Evolutionary conservation across 1,284 basidiomycete genomes (phyloP), one percentile per base, ranked within the genome.

Genomic region (Ceratobasidium sp.): DNA sequence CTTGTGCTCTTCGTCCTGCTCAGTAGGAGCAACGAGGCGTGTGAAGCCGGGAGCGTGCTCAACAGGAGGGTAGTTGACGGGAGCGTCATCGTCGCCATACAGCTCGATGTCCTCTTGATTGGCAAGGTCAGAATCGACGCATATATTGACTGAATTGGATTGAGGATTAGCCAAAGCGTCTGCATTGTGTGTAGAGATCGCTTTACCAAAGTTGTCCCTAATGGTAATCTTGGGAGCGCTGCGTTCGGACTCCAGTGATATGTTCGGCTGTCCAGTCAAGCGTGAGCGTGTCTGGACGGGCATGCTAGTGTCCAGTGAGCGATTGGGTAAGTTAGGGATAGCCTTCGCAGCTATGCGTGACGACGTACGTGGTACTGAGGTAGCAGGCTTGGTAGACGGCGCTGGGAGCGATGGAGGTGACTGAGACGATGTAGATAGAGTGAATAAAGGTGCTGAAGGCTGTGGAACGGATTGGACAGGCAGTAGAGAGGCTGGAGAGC

Each of bases 201-300:
- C 28, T 28, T 55, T 30, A 55, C 54, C 54, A 30, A 30, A 30
- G 26, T 55, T 13, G 54, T 55, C 54, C 3, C 28, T 26, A 13
- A 55, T 32, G 28, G 54, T 55, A 13, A 55, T 30, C 26, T 55
- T 55, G 26, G 54, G 54, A 23, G 54, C 54, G 26, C 54, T 30
- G 26, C 54, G 26, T 4, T 26, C 18, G 28, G 21, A 28, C 7
- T 55, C 54, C 13, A 55, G 23, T 6, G 13, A 30, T 30, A 55
- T n/a, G n/a, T n/a, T n/a, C n/a, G n/a, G n/a, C 6, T 28, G 13
- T 5, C 50, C 50, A 54, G 50, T 18, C 9, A 21, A 28, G 13
- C 50, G 23, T 11, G 23, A 28, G 50, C 50, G 50, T 28, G 50
- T 54, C 23, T 5, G 5, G 50, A 54, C 32, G 18, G 50, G 50